These are phyloP conservation scores for Heimioporus sp. DNA, from an alignment of 768 basidiomycete genomes.

Conservation along the genomic window DNA sequence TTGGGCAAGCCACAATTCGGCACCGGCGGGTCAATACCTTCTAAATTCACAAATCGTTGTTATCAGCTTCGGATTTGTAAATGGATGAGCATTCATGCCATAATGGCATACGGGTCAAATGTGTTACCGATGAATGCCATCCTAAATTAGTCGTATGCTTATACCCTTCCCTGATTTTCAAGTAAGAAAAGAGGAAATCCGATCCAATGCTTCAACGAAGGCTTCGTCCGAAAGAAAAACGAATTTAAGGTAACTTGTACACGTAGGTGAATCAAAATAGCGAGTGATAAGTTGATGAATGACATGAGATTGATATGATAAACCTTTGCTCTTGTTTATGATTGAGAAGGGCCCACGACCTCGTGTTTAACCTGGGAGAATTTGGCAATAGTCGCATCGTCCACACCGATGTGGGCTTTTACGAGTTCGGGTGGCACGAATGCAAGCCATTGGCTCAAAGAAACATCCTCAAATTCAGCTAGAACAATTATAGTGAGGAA, in stretches of 20 bases:
- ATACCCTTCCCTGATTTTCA: background rate
- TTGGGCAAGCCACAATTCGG: too few relatives aligned
- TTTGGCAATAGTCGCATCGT: constrained; percentile 46
- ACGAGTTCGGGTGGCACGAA: constrained; percentile 57
- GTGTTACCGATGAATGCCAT: background rate
- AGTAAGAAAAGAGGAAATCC: background rate
- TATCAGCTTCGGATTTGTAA: background rate
- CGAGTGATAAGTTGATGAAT: too few relatives aligned
- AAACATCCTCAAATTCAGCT: constrained; percentile 55
- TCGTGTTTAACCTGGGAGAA: constrained; percentile 51
- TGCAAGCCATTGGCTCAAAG: constrained; percentile 61
- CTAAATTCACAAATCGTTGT: too few relatives aligned
- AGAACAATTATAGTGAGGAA: background rate
- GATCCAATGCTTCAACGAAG: too few relatives aligned
- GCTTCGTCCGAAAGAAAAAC: background rate
- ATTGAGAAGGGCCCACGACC: constrained; percentile 37
- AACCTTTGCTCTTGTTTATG: background rate
- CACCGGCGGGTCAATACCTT: too few relatives aligned
- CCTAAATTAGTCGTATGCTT: background rate
- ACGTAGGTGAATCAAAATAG: background rate
- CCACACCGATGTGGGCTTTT: constrained; percentile 57
- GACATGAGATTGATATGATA: too few relatives aligned
- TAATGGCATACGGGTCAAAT: background rate
- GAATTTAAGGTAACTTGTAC: constrained; percentile 11
- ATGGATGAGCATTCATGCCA: background rate